phyloP scores from a whole-genome alignment of 2,329 filamentous ascomycete genomes.

The Penicillium capsulatum region DNA sequence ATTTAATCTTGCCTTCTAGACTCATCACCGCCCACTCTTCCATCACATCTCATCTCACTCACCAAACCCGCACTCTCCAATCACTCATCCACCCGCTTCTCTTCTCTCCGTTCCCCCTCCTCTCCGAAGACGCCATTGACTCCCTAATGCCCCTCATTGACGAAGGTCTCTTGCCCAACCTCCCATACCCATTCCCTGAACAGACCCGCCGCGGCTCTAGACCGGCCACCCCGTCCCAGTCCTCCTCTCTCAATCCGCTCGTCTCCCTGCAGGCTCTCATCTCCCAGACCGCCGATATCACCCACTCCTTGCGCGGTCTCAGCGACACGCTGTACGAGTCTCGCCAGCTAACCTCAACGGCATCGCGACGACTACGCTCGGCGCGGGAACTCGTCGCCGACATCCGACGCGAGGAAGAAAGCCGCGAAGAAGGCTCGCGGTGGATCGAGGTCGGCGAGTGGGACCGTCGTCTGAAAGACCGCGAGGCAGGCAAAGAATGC shows the following conservation, averaged over 20 bases:
- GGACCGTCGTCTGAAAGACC: constrained; percentile 68
- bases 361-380: constrained; percentile 71
- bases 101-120: constrained; percentile 53
- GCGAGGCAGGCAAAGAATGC: constrained; percentile 81
- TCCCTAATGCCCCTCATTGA: constrained; percentile 55
- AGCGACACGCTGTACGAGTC: constrained; percentile 94
- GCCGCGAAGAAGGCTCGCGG: constrained; percentile 72
- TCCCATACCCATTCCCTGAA: constrained; percentile 47
- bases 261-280: constrained; percentile 66
- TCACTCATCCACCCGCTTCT: constrained; percentile 56
- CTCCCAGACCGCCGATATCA: constrained; percentile 65
- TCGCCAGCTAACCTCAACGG: constrained; percentile 77
- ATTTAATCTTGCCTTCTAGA: constrained; percentile 31
- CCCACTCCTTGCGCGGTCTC: constrained; percentile 77
- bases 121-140: constrained; percentile 53
- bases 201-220: constrained; percentile 26
- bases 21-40: constrained; percentile 57
- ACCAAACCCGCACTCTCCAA: constrained; percentile 58
- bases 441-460: constrained; percentile 82
- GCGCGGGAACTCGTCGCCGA: constrained; percentile 83
- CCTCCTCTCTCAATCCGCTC: constrained; percentile 46
- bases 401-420: constrained; percentile 76
- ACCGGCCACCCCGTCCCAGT: constrained; percentile 30
- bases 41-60: constrained; percentile 56
- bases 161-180: constrained; percentile 47